Evolutionary conservation across 371 early-diverging fungal genomes (phyloP).

Genomic region (Rhizopus delemar): DNA sequence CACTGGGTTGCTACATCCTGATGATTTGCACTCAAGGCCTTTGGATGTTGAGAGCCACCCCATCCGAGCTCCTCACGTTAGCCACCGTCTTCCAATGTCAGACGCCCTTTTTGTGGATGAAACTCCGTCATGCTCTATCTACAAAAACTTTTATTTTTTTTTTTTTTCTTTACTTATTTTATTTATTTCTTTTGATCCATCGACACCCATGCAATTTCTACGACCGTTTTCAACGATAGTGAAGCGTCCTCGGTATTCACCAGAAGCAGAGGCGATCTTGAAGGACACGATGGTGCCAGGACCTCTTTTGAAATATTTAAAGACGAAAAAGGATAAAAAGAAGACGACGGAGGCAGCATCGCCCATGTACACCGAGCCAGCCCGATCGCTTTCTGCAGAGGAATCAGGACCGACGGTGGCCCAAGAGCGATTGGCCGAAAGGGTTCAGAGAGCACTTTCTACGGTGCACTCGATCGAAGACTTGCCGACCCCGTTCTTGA

Average conservation of each 20-base stretch:
- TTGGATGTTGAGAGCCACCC: too few relatives aligned
- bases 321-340: slow-evolving; percentile 20
- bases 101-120: too few relatives aligned
- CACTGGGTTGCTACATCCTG: too few relatives aligned
- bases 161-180: too few relatives aligned
- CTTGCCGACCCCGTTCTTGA: slow-evolving; percentile 35
- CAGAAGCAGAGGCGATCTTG: slow-evolving; percentile 18
- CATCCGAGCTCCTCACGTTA: too few relatives aligned
- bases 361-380: slow-evolving; percentile 23
- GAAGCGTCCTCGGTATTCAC: slow-evolving; percentile 12
- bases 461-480: slow-evolving; percentile 35
- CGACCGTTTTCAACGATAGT: not conserved
- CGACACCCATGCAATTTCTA: too few relatives aligned
- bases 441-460: slow-evolving; percentile 38
- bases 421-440: slow-evolving; percentile 36
- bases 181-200: too few relatives aligned
- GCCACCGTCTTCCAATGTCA: too few relatives aligned
- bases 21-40: too few relatives aligned
- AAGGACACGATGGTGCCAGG: slow-evolving; percentile 47
- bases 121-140: too few relatives aligned
- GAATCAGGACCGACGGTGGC: slow-evolving; percentile 36
- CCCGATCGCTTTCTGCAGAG: slow-evolving; percentile 34
- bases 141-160: too few relatives aligned
- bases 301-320: slow-evolving; percentile 33
- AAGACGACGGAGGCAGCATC: not conserved